Base-by-base conservation (phyloP, 352 stramenopile genomes). In the Globisporangium parvum region DNA sequence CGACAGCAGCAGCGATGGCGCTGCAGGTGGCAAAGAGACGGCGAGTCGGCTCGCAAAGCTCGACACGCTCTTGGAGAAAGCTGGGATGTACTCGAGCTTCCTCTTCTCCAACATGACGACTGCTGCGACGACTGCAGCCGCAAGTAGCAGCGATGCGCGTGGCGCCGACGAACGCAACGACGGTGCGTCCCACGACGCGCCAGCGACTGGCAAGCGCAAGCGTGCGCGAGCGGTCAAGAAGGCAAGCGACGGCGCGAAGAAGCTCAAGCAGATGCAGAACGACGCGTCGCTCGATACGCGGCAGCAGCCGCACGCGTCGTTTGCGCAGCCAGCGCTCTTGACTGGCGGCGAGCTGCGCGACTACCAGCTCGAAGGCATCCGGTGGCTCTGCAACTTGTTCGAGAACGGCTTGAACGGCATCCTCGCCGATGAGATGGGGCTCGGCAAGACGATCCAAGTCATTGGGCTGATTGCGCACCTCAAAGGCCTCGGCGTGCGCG, bases 341-440 rank as follows among this genome's bases (percentile, higher is more conserved):
- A 81, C 75, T 24, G 87, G 87, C 26, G 89, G 89, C 31, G 80
- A 55, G 33, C 60, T 97, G 58, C 97, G 97, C 50, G 75, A 91
- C 62, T 99, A 99, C 76, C 96, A 99, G 70, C 67, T 98, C 42
- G 95, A 98, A 57, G 96, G 96, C 57, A 94, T 99, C 53, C 82
- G 88, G 50, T 99, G 96, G 96, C 79, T 99, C n/a, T 96, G 91
- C 44, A 98, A 96, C 45, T 80, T 99, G 45, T 99, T 97, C 69
- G 93, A 98, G 71, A 98, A 99, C 73, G 94, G 92, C 4, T 75
- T 99, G 41, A 97, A 94, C 65, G 96, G 96, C 41, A 93, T 95
- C 51, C 60, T 95, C 17, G 85, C 85, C 0, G 85, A 95, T 60
- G 85, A 95, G 61, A 95, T 95, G 85, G 85, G 85, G 37, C 73